phyloP scores from a whole-genome alignment of 2,329 filamentous ascomycete genomes.

The Aspergillus costaricaensis region DNA sequence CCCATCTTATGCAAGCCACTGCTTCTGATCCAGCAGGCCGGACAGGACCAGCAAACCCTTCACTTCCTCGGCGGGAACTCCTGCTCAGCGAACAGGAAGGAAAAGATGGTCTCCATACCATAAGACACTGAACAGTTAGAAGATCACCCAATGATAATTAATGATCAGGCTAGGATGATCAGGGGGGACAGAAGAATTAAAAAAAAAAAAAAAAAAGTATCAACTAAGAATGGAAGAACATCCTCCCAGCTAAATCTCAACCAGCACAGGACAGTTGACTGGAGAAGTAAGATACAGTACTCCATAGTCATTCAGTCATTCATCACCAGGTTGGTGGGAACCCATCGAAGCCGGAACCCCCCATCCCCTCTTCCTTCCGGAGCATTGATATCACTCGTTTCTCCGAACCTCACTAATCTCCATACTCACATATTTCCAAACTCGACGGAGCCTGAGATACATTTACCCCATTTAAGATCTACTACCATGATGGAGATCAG shows the following conservation, averaged over 20 bases:
- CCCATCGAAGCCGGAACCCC: slow-evolving; percentile 17
- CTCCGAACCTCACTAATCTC: slow-evolving; percentile 11
- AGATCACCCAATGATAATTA: neutral
- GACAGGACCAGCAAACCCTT: slow-evolving; percentile 12
- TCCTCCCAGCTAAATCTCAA: slow-evolving; percentile 10
- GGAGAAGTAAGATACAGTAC: neutral
- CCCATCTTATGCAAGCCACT: slow-evolving; percentile 37
- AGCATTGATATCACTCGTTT: slow-evolving; percentile 24
- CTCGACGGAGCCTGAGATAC: slow-evolving; percentile 10
- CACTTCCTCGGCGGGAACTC: neutral
- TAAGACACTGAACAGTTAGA: neutral
- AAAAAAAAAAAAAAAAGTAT: neutral
- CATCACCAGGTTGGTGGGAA: slow-evolving; percentile 16
- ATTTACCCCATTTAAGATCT: slow-evolving; percentile 29
- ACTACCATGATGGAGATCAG: slow-evolving; percentile 38
- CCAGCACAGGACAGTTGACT: neutral
- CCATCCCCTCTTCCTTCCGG: slow-evolving; percentile 14
- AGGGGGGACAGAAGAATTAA: neutral
- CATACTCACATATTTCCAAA: slow-evolving; percentile 15
- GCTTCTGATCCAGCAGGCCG: slow-evolving; percentile 20
- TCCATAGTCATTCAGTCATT: neutral
- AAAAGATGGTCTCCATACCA: neutral
- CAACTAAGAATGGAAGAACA: neutral
- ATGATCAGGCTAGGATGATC: slow-evolving; percentile 10
- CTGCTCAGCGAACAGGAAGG: neutral